A percentile compares a stretch with the other conserved stretches of the same genome.
These are phyloP conservation scores for Hypoxylon cercidicola DNA, from an alignment of 495 filamentous ascomycete genomes.

Conservation along the genomic window DNA sequence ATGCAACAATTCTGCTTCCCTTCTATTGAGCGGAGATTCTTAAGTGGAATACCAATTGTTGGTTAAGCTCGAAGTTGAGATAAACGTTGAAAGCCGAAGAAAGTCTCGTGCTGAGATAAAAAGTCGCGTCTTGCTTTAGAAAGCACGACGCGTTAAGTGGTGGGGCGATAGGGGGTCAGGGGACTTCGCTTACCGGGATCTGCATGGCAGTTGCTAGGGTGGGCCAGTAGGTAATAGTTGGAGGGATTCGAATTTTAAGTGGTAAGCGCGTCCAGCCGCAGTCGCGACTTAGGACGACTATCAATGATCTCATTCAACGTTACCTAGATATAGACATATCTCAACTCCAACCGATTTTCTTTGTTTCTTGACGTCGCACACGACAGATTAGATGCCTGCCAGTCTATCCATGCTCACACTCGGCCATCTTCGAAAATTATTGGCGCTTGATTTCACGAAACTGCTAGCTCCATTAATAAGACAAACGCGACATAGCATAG, in stretches of 20 bases:
- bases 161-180: constrained; percentile 28
- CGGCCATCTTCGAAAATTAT: background rate
- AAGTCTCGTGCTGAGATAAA: constrained; percentile 3
- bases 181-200: background rate
- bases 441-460: background rate
- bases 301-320: constrained; percentile 41
- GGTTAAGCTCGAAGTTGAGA: no score
- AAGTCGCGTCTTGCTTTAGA: constrained; percentile 32
- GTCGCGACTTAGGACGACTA: constrained; percentile 19
- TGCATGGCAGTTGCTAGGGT: background rate
- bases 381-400: background rate
- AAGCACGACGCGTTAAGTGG: constrained; percentile 49
- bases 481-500: no score
- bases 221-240: constrained; percentile 5
- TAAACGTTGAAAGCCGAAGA: background rate
- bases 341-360: background rate
- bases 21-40: no score
- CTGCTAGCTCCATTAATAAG: background rate
- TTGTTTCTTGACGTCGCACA: no score
- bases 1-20: background rate
- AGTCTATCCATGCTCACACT: background rate
- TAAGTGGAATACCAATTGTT: no score
- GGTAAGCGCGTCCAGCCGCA: constrained; percentile 18
- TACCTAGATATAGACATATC: background rate
- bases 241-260: constrained; percentile 23